A percentile compares a stretch with the other conserved stretches of the same genome.
phyloP scores from a whole-genome alignment of 2,329 filamentous ascomycete species.

The Hymenoscyphus repandus region DNA sequence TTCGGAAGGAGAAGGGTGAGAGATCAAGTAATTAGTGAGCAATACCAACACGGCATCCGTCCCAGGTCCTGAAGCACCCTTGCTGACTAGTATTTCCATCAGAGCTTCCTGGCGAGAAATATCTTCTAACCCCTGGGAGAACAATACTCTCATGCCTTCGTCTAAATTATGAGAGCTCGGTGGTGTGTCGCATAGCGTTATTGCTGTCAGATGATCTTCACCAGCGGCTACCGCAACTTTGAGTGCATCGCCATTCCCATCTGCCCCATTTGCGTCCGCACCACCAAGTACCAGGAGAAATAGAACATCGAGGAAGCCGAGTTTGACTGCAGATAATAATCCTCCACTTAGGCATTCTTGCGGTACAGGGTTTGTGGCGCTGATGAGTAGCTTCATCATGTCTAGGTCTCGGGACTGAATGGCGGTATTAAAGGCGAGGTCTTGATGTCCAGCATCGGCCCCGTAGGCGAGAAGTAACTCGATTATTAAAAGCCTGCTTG shows the following conservation, averaged over 20 bases:
- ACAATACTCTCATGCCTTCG: constrained; percentile 3
- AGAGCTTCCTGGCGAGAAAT: not conserved
- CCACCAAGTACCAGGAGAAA: constrained; percentile 3
- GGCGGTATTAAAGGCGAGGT: not conserved
- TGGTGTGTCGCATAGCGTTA: constrained; percentile 5
- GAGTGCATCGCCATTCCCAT: constrained; percentile 4
- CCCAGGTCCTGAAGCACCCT: not conserved
- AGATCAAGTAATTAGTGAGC: not conserved
- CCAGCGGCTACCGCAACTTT: constrained; percentile 4
- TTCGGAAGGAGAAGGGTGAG: not conserved
- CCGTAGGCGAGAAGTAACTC: constrained; percentile 5
- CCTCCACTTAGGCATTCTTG: not conserved
- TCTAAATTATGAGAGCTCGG: constrained; percentile 2
- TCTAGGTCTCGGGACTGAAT: not conserved
- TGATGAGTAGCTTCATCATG: constrained; percentile 2
- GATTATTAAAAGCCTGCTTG: not conserved
- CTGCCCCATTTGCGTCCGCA: constrained; percentile 6
- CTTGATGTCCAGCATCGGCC: constrained; percentile 1
- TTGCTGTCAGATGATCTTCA: not conserved
- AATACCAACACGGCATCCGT: not conserved
- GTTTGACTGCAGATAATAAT: not conserved
- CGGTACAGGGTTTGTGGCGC: not conserved
- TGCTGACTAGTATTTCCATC: constrained; percentile 2
- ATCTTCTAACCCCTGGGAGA: not conserved
- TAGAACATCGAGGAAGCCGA: constrained; percentile 5